These are phyloP conservation scores for Cordyceps cateniannulata DNA, from an alignment of 2,329 filamentous ascomycete genomes.

Conservation along the genomic window DNA sequence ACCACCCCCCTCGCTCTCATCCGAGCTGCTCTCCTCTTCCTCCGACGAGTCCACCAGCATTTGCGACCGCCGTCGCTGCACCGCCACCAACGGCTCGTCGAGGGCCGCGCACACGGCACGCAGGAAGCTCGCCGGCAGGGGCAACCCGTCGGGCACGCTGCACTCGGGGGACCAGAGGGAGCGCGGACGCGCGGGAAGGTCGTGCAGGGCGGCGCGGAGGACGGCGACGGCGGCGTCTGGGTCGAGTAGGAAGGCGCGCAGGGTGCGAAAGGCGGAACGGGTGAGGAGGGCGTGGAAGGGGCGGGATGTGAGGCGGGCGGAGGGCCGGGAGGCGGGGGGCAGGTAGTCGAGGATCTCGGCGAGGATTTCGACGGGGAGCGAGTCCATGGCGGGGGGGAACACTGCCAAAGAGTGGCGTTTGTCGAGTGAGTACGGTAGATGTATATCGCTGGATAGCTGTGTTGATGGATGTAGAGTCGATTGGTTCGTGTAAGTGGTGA, in stretches of 20 bases:
- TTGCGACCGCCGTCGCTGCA: not conserved
- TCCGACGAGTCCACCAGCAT: not conserved
- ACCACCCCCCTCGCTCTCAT: not conserved
- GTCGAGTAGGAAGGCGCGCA: constrained; percentile 25
- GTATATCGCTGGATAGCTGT: no score
- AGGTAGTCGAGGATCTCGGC: constrained; percentile 23
- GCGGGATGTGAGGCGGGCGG: constrained; percentile 26
- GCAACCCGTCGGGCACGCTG: constrained; percentile 24
- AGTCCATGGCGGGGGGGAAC: constrained; percentile 20
- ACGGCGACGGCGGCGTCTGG: constrained; percentile 19
- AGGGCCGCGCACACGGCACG: constrained; percentile 25
- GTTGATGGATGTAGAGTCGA: not conserved
- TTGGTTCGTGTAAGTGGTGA: not conserved
- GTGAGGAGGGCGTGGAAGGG: constrained; percentile 26
- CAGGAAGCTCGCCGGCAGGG: constrained; percentile 26
- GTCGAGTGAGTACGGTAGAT: no score
- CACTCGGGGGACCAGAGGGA: constrained; percentile 32
- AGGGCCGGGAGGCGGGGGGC: constrained; percentile 17
- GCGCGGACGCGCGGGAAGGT: constrained; percentile 19
- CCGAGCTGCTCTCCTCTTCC: not conserved
- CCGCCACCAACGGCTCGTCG: constrained; percentile 19
- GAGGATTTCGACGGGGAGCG: constrained; percentile 26
- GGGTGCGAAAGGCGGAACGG: constrained; percentile 21
- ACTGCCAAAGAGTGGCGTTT: no score
- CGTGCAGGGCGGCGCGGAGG: constrained; percentile 18